A percentile compares a stretch with the other conserved stretches of the same genome.
Evolutionary conservation across 345 rosid species (phyloP).

Genomic region (Clausena lansium): DNA sequence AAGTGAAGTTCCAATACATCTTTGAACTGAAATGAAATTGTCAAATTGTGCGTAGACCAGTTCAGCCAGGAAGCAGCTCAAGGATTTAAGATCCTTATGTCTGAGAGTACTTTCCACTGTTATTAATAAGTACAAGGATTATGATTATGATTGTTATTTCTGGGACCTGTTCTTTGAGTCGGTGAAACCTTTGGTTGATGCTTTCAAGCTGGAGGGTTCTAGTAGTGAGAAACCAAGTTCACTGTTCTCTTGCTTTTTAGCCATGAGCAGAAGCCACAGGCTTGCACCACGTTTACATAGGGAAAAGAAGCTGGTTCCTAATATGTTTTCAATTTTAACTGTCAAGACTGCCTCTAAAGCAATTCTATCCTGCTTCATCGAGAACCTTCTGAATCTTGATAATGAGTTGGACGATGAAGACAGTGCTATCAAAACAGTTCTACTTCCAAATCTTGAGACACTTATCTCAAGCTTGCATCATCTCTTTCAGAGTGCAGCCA

Average conservation of each 20-base stretch:
- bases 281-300: slow-evolving; percentile 57
- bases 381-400: too few relatives aligned
- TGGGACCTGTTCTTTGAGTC: slow-evolving; percentile 86
- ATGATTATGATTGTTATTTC: slow-evolving; percentile 65
- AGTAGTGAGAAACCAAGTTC: slow-evolving; percentile 95
- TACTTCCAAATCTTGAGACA: too few relatives aligned
- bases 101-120: slow-evolving; percentile 64
- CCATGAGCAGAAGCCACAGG: slow-evolving; percentile 75
- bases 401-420: too few relatives aligned
- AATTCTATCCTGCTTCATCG: too few relatives aligned
- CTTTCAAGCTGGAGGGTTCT: slow-evolving; percentile 85
- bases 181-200: slow-evolving; percentile 60
- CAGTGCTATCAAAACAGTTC: too few relatives aligned
- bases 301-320: slow-evolving; percentile 69
- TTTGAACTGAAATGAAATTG: too few relatives aligned
- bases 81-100: slow-evolving; percentile 79
- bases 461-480: too few relatives aligned
- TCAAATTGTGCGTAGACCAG: slow-evolving; percentile 50
- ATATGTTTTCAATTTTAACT: slow-evolving; percentile 71
- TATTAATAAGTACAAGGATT: slow-evolving; percentile 73
- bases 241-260: slow-evolving; percentile 78
- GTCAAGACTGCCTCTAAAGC: slow-evolving; percentile 59
- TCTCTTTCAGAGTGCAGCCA: too few relatives aligned
- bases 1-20: background rate
- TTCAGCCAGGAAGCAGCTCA: slow-evolving; percentile 49